Conservation (phyloP, 345 rosid genomes). For the Pistacia integerrima region DNA sequence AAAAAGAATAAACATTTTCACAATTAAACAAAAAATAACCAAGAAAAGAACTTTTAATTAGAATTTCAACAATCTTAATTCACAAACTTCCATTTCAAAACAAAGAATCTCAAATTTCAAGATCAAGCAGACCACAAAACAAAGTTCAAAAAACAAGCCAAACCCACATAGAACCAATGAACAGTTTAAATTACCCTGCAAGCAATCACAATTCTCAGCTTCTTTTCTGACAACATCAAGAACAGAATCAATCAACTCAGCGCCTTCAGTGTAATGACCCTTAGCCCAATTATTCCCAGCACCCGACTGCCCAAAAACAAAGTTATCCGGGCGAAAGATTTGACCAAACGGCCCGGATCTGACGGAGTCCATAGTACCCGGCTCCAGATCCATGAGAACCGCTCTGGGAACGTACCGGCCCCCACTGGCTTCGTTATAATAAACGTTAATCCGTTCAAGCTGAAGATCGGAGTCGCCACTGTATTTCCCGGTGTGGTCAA, state of each 20-base stretch:
- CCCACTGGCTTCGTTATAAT: constrained; percentile 36
- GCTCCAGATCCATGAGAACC: constrained; percentile 36
- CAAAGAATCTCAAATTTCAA: not conserved
- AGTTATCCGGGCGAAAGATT: constrained; percentile 34
- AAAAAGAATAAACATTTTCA: not conserved
- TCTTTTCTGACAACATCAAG: constrained; percentile 36
- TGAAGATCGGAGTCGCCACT: constrained; percentile 30
- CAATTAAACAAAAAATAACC: not conserved
- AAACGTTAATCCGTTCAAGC: constrained; percentile 32
- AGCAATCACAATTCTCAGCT: constrained; percentile 35
- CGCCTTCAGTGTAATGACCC: constrained; percentile 37
- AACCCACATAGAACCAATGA: not conserved
- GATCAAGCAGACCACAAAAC: not conserved
- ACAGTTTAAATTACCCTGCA: constrained; percentile 25
- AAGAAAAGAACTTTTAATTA: not conserved
- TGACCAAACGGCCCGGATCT: constrained; percentile 34
- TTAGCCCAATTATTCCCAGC: constrained; percentile 38
- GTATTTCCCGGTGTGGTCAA: constrained; percentile 28
- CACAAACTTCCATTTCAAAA: not conserved
- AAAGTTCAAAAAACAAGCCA: not conserved
- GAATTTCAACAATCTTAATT: not conserved
- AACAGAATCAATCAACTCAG: constrained; percentile 35
- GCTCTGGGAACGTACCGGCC: constrained; percentile 34
- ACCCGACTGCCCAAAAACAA: constrained; percentile 35
- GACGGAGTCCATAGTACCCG: constrained; percentile 35